Evolutionary conservation across 805 yeast species (phyloP), one percentile per base, ranked within the genome.

Genomic region (Suhomyces sp.): DNA sequence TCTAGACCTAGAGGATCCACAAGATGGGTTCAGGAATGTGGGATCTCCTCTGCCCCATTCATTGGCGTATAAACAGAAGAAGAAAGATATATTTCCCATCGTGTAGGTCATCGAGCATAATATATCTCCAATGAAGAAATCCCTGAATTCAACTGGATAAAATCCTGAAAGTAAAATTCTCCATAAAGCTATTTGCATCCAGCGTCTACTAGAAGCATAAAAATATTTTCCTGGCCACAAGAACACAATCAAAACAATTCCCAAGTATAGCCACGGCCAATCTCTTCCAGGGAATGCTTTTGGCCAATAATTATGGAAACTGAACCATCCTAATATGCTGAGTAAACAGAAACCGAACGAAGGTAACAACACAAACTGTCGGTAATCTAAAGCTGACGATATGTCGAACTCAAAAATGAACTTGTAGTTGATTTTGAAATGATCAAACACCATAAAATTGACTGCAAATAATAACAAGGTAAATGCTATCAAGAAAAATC

Each of bases 141-240:
- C 98, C 38, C 90, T 73, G 54, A 93, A 93, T 61, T 91, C 98
- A 35, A 93, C 97, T 0, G 98, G 96, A 51, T 83, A 93, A 26
- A 88, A 68, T 0, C 98, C 98, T 1, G 95, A 83, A 7, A 85
- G 67, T 0, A 82, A 20, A 31, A 93, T 63, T 51, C 98, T 70
- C 71, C 90, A 76, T 1, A 81, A 37, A 0, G 95, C 80, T 10
- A 80, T 61, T 13, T 82, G 65, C 2, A 91, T 50, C 97, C 97
- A 93, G 39, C 70, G 70, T 46, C 97, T 72, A 7, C 95, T 72
- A n/a, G 75, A 60, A 23, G 74, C 69, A 48, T 68, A 80, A 26
- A 79, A 58, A 2, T 74, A 65, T 32, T 72, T 68, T 7, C 80
- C 66, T 0, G 96, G 96, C 58, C 81, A 66, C 13, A 82, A 54